Percentiles rank a stretch among this genome's conserved stretches.
Conservation (phyloP, 345 rosid species). For the Cochlearia excelsa region DNA sequence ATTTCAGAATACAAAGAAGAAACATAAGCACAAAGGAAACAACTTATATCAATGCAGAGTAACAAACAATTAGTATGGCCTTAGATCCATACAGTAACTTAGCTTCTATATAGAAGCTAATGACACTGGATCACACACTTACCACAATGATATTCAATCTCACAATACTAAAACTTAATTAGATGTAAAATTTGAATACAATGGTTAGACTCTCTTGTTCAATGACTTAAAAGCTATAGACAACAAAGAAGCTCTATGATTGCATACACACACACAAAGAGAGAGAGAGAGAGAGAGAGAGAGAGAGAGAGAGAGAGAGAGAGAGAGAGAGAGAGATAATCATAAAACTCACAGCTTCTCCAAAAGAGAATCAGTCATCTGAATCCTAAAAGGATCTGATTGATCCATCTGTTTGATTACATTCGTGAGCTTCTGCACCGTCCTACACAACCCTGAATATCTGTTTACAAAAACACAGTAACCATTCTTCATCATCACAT, state of each 20-base stretch:
- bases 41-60: too few relatives aligned
- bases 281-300: too few relatives aligned
- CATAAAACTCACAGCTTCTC: constrained; percentile 83
- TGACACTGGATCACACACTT: too few relatives aligned
- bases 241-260: background rate
- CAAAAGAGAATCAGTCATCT: constrained; percentile 78
- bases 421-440: constrained; percentile 80
- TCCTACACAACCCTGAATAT: constrained; percentile 70
- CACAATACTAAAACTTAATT: too few relatives aligned
- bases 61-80: too few relatives aligned
- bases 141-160: too few relatives aligned
- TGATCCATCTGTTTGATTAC: constrained; percentile 83
- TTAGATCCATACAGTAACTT: background rate
- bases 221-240: background rate
- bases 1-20: constrained; percentile 13
- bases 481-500: too few relatives aligned
- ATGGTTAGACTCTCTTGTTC: background rate
- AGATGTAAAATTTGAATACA: too few relatives aligned
- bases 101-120: background rate
- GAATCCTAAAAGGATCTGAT: constrained; percentile 69
- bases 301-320: too few relatives aligned
- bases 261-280: background rate
- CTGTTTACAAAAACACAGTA: too few relatives aligned
- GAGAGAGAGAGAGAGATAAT: too few relatives aligned
- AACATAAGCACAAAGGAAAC: too few relatives aligned